Conservation (phyloP, 1,139 yeast species). For the Kodamaea anthophila region DNA sequence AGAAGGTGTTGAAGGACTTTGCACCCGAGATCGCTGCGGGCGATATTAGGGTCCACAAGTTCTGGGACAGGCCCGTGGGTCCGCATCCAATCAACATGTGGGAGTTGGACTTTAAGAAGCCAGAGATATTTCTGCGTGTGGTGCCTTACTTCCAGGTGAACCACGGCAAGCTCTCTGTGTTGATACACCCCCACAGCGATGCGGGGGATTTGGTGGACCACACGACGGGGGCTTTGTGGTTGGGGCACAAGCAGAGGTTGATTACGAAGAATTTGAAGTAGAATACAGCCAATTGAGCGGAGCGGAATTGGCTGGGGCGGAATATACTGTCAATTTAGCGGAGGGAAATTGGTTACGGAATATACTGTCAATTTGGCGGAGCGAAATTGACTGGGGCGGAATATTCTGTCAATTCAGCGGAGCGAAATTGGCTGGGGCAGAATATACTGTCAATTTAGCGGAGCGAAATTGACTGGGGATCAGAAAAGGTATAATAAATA, state of each 20-base stretch:
- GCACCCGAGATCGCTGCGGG: constrained; percentile 39
- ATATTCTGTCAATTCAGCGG: no score
- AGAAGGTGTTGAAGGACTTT: constrained; percentile 37
- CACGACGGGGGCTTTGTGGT: constrained; percentile 49
- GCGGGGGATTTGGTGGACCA: constrained; percentile 42
- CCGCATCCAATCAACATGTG: constrained; percentile 50
- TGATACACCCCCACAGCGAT: constrained; percentile 48
- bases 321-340: no score
- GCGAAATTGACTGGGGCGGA: no score
- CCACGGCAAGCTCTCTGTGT: constrained; percentile 46
- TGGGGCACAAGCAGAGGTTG: constrained; percentile 33
- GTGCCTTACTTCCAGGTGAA: constrained; percentile 40
- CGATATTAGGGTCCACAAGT: constrained; percentile 36
- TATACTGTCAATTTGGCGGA: no score
- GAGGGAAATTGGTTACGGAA: no score
- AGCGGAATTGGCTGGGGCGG: no score
- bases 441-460: no score
- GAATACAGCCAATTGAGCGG: no score
- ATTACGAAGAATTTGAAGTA: constrained; percentile 8
- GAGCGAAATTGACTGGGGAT: no score
- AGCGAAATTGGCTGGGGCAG: no score
- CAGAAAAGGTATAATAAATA: no score
- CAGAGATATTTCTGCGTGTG: constrained; percentile 19
- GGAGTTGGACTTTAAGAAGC: constrained; percentile 34
- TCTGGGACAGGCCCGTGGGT: constrained; percentile 49